Base-by-base conservation (phyloP, 2,329 filamentous ascomycete species). In the Chrysosporium queenslandicum region DNA sequence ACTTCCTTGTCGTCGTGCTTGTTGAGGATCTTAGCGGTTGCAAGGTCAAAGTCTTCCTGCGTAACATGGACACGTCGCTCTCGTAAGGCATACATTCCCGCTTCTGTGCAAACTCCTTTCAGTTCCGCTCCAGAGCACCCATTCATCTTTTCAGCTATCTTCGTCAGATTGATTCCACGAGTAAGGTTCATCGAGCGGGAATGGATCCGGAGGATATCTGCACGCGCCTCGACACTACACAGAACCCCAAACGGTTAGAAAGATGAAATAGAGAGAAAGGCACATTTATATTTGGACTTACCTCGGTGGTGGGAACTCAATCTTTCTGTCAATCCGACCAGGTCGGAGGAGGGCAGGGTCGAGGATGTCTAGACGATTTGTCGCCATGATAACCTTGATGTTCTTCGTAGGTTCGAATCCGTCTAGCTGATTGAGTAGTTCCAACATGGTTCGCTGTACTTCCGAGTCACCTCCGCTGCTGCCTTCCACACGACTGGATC, bases 331-430 rank as follows among this genome's bases (percentile, higher is more conserved):
- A 70, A 98, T 97, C 64, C 92, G 87, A 49, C 92, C 92, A n/a
- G 92, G 92, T 62, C 92, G 85, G 60, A 98, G 78, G 41, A 98
- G 79, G 1, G 92, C 92, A 1, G 92, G 92, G 68, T 98, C 92
- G 43, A 98, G 81, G 58, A 98, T 97, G 64, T 98, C 92, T 58
- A 98, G 80, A 68, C 92, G 87, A 73, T 98, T 98, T 46, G 92
- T 98, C 51, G 92, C 92, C 91, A 98, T 98, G 74, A 98, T 94
- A 69, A 98, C 88, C 73, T 98, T 98, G 82, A 98, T 98, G 74
- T 97, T 97, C 77, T 98, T 98, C 43, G 91, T 97, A 4, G 92
- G 92, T 73, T 97, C 92, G 71, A 98, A 98, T 47, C 92, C 92
- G 67, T 98, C 92, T 55, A 98, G 81, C 76, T 98, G 92, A 75